A percentile compares a stretch with the other conserved stretches of the same genome.
phyloP scores from a whole-genome alignment of 305 asterid species.

The Fraxinus velutina region DNA sequence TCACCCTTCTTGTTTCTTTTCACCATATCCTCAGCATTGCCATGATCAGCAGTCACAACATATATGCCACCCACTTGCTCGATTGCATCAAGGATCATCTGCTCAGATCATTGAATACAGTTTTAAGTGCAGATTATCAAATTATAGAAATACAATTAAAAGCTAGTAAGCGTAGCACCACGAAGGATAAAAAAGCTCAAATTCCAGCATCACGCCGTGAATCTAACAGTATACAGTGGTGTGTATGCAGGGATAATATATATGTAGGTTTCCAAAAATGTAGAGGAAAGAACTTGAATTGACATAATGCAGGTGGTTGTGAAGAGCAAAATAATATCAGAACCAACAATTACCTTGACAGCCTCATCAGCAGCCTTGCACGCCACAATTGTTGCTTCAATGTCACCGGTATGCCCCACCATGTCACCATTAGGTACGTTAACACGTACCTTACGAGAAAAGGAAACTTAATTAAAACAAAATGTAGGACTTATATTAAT shows the following conservation, averaged over 20 bases:
- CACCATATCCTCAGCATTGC: constrained; percentile 98
- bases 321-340: neutral
- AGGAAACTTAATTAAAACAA: neutral
- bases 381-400: constrained; percentile 80
- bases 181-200: neutral
- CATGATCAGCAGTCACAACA: constrained; percentile 94
- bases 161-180: neutral
- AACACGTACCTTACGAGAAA: constrained; percentile 61
- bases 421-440: constrained; percentile 89
- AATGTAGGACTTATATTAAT: constrained; percentile 1
- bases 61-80: constrained; percentile 93
- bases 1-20: constrained; percentile 95
- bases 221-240: neutral
- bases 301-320: neutral
- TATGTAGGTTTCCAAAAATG: neutral
- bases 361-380: constrained; percentile 95
- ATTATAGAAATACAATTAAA: neutral
- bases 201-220: neutral
- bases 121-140: neutral
- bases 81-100: constrained; percentile 88
- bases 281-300: neutral
- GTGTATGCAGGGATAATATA: neutral
- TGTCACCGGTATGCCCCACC: constrained; percentile 99
- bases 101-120: constrained; percentile 18
- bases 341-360: constrained; percentile 67